These are phyloP conservation scores for Ramalina peruviana DNA, from an alignment of 495 filamentous ascomycete species.

Conservation along the genomic window DNA sequence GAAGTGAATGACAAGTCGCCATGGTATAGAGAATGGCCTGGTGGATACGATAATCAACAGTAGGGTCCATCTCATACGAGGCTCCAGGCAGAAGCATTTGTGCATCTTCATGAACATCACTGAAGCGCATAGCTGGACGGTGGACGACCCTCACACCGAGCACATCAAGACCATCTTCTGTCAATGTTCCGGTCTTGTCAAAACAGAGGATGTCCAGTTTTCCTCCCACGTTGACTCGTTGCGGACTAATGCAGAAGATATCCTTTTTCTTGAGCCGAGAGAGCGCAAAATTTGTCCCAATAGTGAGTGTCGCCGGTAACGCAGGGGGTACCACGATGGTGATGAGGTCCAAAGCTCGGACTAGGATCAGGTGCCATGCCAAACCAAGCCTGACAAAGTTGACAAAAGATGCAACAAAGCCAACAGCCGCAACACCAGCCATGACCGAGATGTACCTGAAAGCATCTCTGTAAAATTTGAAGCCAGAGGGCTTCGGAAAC, in stretches of 20 bases:
- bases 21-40: slow-evolving; percentile 77
- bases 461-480: slow-evolving; percentile 96
- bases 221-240: slow-evolving; percentile 88
- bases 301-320: slow-evolving; percentile 88
- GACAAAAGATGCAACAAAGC: slow-evolving; percentile 79
- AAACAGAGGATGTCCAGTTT: slow-evolving; percentile 96
- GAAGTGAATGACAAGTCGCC: slow-evolving; percentile 92
- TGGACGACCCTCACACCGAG: slow-evolving; percentile 71
- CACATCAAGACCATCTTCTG: slow-evolving; percentile 93
- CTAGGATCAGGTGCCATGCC: slow-evolving; percentile 76
- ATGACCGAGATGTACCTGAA: slow-evolving; percentile 98
- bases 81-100: slow-evolving; percentile 41
- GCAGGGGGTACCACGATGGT: slow-evolving; percentile 97
- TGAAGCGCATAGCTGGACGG: slow-evolving; percentile 44
- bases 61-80: slow-evolving; percentile 38
- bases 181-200: slow-evolving; percentile 96
- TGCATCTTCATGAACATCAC: slow-evolving; percentile 41
- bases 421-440: slow-evolving; percentile 73
- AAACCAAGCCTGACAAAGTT: slow-evolving; percentile 82
- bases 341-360: slow-evolving; percentile 87
- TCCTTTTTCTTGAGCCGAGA: slow-evolving; percentile 69
- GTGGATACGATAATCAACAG: slow-evolving; percentile 45
- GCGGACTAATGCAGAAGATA: slow-evolving; percentile 96
- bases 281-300: slow-evolving; percentile 91
- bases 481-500: slow-evolving; percentile 93